Base-by-base conservation (phyloP, 169 alveolate species). In the Plasmodium gaboni region DNA sequence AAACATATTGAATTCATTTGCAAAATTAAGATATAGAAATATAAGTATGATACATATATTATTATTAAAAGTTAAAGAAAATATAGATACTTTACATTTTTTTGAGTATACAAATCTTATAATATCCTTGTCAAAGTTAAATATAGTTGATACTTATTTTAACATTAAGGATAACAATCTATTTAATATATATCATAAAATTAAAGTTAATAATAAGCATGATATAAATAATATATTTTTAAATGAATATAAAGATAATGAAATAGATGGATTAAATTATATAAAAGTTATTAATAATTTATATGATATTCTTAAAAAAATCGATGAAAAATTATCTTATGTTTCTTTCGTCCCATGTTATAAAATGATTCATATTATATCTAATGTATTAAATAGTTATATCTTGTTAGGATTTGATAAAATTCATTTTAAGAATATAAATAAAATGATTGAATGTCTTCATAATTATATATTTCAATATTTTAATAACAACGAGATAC, bases 11-110 rank as follows among this genome's bases (percentile, higher is more conserved):
- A 78, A 78, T 8, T 78, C 89, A 1, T 78, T 78, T 78, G 89
- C 89, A 60, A 78, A 78, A 65, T 55, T 78, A 17, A 78, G 60
- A 44, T 78, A 78, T 69, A 51, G 89, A 78, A 78, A 78, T 64
- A 13, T 78, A 24, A 57, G 15, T 22, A 17, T 78, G 6, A 78
- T 78, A 19, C 78, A 59, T 22, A 65, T 73, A 2, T 78, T 74
- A 15, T 42, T 78, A 78, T 17, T 64, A 4, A 78, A 50, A 78
- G 53, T 78, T 15, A 48, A 57, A 2, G 89, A 78, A 28, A 68
- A 78, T 42, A 9, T 44, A n/a, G 70, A 69, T 22, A 46, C 59
- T 17, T 63, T 65, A 42, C 65, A 78, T 64, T 78, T 78, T 65
- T 78, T 15, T 46, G 89, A 78, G 10, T 78, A 65, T 73, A 65